These are phyloP conservation scores for Venturia pyrina DNA, from an alignment of 2,329 filamentous ascomycete species.

Conservation along the genomic window DNA sequence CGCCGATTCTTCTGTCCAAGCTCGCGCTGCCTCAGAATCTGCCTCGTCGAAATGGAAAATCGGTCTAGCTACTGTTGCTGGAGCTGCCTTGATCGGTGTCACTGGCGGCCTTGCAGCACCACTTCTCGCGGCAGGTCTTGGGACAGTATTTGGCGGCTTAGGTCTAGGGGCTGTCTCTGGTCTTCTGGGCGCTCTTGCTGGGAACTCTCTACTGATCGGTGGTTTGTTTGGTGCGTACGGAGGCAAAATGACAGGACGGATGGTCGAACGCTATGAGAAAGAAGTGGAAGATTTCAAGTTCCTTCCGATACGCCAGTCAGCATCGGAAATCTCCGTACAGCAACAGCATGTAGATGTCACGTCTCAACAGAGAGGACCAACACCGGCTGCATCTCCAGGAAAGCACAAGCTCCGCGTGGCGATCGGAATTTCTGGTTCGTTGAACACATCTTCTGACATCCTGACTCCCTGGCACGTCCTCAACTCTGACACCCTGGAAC, in stretches of 20 bases:
- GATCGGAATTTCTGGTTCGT: slow-evolving; percentile 12
- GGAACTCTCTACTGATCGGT: slow-evolving; percentile 12
- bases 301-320: slow-evolving; percentile 1
- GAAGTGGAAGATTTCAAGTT: slow-evolving; percentile 13
- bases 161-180: slow-evolving; percentile 12
- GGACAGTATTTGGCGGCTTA: slow-evolving; percentile 11
- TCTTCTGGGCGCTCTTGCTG: slow-evolving; percentile 12
- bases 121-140: slow-evolving; percentile 13
- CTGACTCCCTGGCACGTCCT: slow-evolving; percentile 8
- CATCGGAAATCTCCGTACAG: neutral
- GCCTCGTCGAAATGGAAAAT: slow-evolving; percentile 11
- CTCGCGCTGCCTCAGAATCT: slow-evolving; percentile 1
- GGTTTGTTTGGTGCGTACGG: slow-evolving; percentile 14
- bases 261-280: slow-evolving; percentile 12
- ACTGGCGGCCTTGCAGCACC: slow-evolving; percentile 14
- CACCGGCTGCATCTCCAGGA: slow-evolving; percentile 13
- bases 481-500: slow-evolving; percentile 8
- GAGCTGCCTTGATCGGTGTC: slow-evolving; percentile 14
- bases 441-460: slow-evolving; percentile 3
- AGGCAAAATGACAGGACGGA: slow-evolving; percentile 13
- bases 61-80: slow-evolving; percentile 13
- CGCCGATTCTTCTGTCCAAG: neutral
- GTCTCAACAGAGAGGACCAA: neutral
- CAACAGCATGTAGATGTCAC: neutral
- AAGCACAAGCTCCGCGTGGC: slow-evolving; percentile 16